Conservation (phyloP, 495 filamentous ascomycete species). For the Clavariopsis aquatica region DNA sequence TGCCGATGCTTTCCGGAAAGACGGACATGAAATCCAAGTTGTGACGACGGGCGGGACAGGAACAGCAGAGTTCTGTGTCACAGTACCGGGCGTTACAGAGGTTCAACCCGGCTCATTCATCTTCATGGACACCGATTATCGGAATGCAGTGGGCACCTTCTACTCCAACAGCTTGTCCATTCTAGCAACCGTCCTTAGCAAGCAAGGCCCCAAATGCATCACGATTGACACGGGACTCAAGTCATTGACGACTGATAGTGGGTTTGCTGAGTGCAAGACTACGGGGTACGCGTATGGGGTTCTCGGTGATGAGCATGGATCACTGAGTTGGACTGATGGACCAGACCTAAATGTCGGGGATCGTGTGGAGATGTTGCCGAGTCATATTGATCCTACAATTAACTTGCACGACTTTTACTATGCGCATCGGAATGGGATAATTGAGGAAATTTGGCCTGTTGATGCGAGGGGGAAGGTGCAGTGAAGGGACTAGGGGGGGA, state of each 20-base stretch:
- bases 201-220: constrained; percentile 30
- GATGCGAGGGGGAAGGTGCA: constrained; percentile 35
- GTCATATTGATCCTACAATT: constrained; percentile 38
- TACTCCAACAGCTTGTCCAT: constrained; percentile 41
- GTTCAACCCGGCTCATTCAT: constrained; percentile 46
- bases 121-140: constrained; percentile 47
- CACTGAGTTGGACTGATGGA: constrained; percentile 28
- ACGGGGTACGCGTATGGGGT: constrained; percentile 26
- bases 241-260: constrained; percentile 33
- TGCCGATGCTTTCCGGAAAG: constrained; percentile 36
- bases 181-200: constrained; percentile 32
- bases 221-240: constrained; percentile 35
- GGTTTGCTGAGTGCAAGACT: constrained; percentile 29
- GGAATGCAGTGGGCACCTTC: constrained; percentile 39
- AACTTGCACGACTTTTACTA: constrained; percentile 36
- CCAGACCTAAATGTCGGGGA: constrained; percentile 31
- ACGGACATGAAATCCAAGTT: constrained; percentile 39
- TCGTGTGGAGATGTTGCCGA: constrained; percentile 35
- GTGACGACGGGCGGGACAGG: constrained; percentile 45
- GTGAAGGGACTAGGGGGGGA: too few species aligned
- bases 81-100: constrained; percentile 41
- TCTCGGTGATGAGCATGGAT: constrained; percentile 34
- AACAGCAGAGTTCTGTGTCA: constrained; percentile 46
- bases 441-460: constrained; percentile 35
- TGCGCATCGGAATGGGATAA: constrained; percentile 29